Conservation (phyloP, 768 basidiomycete genomes). For the Porpolomopsis calyptriformis region DNA sequence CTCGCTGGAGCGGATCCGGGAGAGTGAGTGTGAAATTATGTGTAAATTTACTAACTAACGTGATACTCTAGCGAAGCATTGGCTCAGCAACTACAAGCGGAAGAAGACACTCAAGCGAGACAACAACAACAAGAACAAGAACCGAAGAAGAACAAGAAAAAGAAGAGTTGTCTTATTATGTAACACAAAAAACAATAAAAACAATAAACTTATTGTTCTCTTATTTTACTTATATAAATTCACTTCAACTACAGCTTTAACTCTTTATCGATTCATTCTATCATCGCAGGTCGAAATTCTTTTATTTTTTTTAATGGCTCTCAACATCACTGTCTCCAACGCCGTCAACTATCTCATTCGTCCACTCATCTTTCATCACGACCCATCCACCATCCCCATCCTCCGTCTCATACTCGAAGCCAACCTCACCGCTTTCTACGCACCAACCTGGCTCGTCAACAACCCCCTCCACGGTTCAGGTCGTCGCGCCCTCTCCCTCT, state of each 20-base stretch:
- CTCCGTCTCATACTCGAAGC: conserved; percentile 64
- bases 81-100: conserved; percentile 68
- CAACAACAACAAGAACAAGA: not conserved
- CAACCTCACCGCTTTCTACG: conserved; percentile 63
- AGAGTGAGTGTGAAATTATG: too few relatives aligned
- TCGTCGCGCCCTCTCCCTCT: conserved; percentile 65
- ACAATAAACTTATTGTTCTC: too few relatives aligned
- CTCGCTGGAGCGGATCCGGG: conserved; percentile 44
- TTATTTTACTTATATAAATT: too few relatives aligned
- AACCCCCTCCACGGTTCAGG: conserved; percentile 62
- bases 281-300: too few relatives aligned
- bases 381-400: conserved; percentile 49
- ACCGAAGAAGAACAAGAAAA: not conserved
- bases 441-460: conserved; percentile 51
- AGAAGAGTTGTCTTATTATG: not conserved
- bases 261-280: too few relatives aligned
- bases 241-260: too few relatives aligned
- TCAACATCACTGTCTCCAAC: conserved; percentile 62
- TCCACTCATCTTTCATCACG: conserved; percentile 40
- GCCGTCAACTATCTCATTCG: conserved; percentile 65
- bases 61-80: conserved; percentile 41
- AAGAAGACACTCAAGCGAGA: conserved; percentile 43
- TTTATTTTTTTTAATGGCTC: too few relatives aligned
- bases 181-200: too few relatives aligned
- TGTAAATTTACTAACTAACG: too few relatives aligned